A percentile compares a stretch with the other conserved stretches of the same genome.
phyloP scores from a whole-genome alignment of 2,329 filamentous ascomycete species.

The Bipolaris zeicola region DNA sequence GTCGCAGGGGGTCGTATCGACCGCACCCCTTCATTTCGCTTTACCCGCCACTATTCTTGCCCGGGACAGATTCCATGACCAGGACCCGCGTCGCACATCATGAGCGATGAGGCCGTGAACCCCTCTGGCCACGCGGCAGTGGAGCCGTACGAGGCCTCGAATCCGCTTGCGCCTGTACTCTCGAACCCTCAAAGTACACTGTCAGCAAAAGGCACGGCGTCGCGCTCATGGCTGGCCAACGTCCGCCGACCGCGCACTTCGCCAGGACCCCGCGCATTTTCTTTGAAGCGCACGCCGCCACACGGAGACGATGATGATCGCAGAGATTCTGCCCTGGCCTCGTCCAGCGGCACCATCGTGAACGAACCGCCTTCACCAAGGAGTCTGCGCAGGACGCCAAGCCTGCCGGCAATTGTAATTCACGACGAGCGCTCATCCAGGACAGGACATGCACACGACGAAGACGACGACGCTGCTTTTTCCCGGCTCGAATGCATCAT shows the following conservation, averaged over 20 bases:
- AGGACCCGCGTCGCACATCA: conserved; percentile 32
- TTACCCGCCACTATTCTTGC: conserved; percentile 32
- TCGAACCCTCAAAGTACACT: conserved; percentile 23
- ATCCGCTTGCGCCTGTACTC: conserved; percentile 15
- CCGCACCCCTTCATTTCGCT: conserved; percentile 40
- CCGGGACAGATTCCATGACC: conserved; percentile 35
- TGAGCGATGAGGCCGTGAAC: conserved; percentile 41
- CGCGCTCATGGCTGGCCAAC: conserved; percentile 46
- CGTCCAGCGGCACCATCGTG: conserved; percentile 43
- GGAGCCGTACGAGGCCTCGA: conserved; percentile 17
- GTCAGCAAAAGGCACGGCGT: conserved; percentile 24
- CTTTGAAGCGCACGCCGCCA: conserved; percentile 38
- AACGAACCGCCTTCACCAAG: conserved; percentile 37
- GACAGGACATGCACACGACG: conserved; percentile 8
- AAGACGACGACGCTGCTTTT: conserved; percentile 44
- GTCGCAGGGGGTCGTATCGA: conserved; percentile 21
- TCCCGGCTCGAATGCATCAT: conserved; percentile 61
- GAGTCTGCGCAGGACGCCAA: conserved; percentile 47
- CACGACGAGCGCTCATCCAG: conserved; percentile 45
- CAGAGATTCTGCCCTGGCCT: conserved; percentile 50
- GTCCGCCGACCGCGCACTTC: conserved; percentile 47
- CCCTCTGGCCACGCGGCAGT: conserved; percentile 28
- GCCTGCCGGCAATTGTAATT: conserved; percentile 53
- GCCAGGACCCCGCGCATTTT: conserved; percentile 42
- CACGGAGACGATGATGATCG: conserved; percentile 45